A percentile compares a stretch with the other conserved stretches of the same genome.
Evolutionary conservation across 345 rosid species (phyloP).

Genomic region (Gossypium raimondii): DNA sequence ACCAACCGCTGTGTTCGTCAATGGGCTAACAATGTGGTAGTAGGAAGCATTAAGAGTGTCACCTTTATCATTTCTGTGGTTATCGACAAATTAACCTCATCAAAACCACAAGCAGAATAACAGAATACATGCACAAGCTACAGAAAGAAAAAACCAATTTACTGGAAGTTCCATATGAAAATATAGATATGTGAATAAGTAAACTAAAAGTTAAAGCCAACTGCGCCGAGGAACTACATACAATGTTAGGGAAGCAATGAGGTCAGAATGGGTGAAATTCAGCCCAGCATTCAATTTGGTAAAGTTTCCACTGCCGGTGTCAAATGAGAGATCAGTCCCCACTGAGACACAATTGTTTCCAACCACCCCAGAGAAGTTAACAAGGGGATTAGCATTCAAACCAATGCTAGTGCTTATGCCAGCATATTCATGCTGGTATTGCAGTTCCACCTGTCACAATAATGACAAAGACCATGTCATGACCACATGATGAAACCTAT

Average conservation of each 20-base stretch:
- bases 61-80: slow-evolving; percentile 73
- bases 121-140: background rate
- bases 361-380: background rate
- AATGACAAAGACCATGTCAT: background rate
- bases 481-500: background rate
- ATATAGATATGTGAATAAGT: too few relatives aligned
- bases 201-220: background rate
- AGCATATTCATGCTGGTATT: slow-evolving; percentile 77
- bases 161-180: background rate
- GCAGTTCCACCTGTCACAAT: slow-evolving; percentile 68
- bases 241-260: background rate
- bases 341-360: slow-evolving; percentile 5
- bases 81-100: background rate
- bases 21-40: slow-evolving; percentile 63
- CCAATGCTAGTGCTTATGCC: slow-evolving; percentile 42
- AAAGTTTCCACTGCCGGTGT: background rate
- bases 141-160: background rate
- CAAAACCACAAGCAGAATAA: background rate
- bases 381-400: background rate
- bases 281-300: slow-evolving; percentile 6
- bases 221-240: background rate
- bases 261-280: slow-evolving; percentile 3
- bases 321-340: background rate
- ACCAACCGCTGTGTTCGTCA: slow-evolving; percentile 65
- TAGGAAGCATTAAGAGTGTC: slow-evolving; percentile 64